Conservation (phyloP, 1,284 basidiomycete species). For the Papiliotrema nemorosa region DNA sequence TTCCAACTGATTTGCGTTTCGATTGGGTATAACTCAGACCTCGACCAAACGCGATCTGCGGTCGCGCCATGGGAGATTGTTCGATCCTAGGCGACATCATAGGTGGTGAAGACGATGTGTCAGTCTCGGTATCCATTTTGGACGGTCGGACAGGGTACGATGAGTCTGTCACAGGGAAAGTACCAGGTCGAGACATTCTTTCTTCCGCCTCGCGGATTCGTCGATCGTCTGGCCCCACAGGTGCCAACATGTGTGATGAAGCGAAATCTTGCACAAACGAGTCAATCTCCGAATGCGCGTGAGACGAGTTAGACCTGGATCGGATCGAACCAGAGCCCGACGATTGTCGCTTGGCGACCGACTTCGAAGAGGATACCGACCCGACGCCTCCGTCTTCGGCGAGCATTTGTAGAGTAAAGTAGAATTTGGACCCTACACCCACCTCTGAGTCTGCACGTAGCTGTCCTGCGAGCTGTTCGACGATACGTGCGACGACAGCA, state of each 20-base stretch:
- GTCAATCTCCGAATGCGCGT: conserved; percentile 56
- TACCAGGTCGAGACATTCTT: conserved; percentile 39
- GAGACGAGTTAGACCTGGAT: conserved; percentile 18
- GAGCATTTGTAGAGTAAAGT: conserved; percentile 42
- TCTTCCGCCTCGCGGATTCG: conserved; percentile 30
- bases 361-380: not conserved
- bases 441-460: conserved; percentile 72
- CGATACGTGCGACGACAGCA: conserved; percentile 77
- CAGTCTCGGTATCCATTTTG: conserved; percentile 34
- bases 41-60: not conserved
- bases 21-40: not conserved
- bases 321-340: conserved; percentile 3
- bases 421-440: conserved; percentile 66
- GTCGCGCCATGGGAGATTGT: not conserved
- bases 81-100: not conserved
- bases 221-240: conserved; percentile 41
- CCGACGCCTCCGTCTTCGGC: conserved; percentile 5
- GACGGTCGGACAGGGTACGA: conserved; percentile 46
- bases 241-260: conserved; percentile 36
- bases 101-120: conserved; percentile 1
- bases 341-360: not conserved
- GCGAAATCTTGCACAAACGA: conserved; percentile 63
- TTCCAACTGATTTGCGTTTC: not conserved
- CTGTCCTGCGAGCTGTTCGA: conserved; percentile 74
- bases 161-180: conserved; percentile 47